A percentile compares a stretch with the other conserved stretches of the same genome.
phyloP scores from a whole-genome alignment of 495 filamentous ascomycete species.

The Trichoderma orchidacearum region DNA sequence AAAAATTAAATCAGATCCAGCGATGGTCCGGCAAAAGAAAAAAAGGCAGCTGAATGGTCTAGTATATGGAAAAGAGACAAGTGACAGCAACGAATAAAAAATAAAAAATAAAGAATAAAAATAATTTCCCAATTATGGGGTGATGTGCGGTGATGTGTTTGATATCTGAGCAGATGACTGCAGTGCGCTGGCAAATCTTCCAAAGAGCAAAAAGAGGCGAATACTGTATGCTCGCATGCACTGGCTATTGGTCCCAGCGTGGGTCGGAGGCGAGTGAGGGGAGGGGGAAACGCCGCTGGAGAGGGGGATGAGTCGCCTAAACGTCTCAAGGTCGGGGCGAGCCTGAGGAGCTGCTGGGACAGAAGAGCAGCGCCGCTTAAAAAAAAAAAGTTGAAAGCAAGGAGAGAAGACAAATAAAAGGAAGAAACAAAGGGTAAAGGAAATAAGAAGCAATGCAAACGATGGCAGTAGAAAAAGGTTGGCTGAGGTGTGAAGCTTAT shows the following conservation, averaged over 20 bases:
- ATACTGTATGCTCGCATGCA: conserved; percentile 1
- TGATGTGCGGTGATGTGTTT: neutral
- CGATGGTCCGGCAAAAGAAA: neutral
- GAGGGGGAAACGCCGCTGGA: neutral
- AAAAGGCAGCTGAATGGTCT: no score
- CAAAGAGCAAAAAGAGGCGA: neutral
- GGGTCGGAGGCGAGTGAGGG: neutral
- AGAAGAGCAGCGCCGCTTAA: neutral
- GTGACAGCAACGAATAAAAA: no score
- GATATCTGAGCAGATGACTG: neutral
- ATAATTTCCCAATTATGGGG: no score
- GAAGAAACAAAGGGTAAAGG: neutral
- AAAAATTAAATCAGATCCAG: neutral
- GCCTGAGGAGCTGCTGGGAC: no score
- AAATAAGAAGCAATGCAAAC: neutral
- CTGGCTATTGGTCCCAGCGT: neutral
- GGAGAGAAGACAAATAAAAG: neutral
- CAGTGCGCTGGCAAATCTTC: neutral
- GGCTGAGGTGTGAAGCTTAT: neutral
- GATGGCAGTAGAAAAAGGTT: neutral
- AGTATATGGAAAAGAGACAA: no score
- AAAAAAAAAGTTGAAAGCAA: neutral
- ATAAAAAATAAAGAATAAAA: no score
- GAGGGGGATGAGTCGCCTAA: neutral
- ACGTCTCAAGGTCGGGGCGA: neutral